These are phyloP conservation scores for Blumeria graminis DNA, from an alignment of 2,329 filamentous ascomycete species.

Conservation along the genomic window DNA sequence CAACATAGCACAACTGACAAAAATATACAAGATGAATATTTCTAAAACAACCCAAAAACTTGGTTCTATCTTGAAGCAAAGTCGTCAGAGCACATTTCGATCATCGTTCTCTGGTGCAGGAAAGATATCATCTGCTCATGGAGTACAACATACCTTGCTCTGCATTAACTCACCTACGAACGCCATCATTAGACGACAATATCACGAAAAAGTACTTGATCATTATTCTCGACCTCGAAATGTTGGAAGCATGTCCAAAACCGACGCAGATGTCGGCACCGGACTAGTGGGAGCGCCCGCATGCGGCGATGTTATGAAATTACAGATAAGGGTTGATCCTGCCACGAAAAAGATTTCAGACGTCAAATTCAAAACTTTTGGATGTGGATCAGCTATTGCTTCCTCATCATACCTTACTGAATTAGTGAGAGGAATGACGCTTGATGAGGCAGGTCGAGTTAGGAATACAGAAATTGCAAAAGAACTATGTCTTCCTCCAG, in stretches of 20 bases:
- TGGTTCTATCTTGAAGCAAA: no score
- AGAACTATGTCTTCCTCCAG: conserved; percentile 71
- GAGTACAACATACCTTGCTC: conserved; percentile 6
- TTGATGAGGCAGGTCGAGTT: conserved; percentile 80
- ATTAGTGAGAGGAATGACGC: conserved; percentile 80
- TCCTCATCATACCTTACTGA: conserved; percentile 87
- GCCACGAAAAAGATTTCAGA: conserved; percentile 72
- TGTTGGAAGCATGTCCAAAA: conserved; percentile 58
- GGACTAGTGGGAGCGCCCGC: conserved; percentile 80
- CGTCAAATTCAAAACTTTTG: conserved; percentile 96
- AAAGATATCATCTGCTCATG: conserved; percentile 5
- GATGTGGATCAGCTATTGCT: conserved; percentile 83
- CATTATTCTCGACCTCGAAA: conserved; percentile 64
- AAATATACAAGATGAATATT: no score
- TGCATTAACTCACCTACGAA: conserved; percentile 9
- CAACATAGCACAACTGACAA: no score
- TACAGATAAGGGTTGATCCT: conserved; percentile 81
- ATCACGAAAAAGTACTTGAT: conserved; percentile 34
- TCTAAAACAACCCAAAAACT: no score
- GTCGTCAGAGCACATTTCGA: no score
- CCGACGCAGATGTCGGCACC: conserved; percentile 62
- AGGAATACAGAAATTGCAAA: conserved; percentile 97
- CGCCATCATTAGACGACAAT: conserved; percentile 11
- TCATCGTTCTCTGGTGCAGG: neutral
- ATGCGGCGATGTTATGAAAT: conserved; percentile 82